These are phyloP conservation scores for Phytophthora aleatoria DNA, from an alignment of 352 stramenopile genomes.

Conservation along the genomic window DNA sequence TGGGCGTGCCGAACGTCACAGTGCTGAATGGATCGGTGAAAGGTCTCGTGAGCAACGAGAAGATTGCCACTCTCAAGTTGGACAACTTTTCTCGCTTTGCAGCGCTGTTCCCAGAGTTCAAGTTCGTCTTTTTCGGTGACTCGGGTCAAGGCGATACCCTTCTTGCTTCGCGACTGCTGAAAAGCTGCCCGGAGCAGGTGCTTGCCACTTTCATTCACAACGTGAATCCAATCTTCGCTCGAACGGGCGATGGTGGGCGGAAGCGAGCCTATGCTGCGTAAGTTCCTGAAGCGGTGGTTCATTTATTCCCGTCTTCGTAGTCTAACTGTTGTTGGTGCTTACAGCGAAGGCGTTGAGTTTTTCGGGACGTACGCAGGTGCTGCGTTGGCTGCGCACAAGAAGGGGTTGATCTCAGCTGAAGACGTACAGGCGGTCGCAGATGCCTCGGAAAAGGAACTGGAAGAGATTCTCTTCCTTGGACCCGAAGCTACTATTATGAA, in stretches of 20 bases:
- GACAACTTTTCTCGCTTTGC: conserved; percentile 84
- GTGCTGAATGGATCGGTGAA: conserved; percentile 82
- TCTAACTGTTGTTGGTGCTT: conserved; percentile 7
- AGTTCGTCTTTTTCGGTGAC: conserved; percentile 88
- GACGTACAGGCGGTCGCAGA: conserved; percentile 55
- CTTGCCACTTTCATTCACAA: conserved; percentile 84
- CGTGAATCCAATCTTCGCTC: conserved; percentile 57
- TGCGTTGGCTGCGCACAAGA: conserved; percentile 57
- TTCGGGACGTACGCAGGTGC: conserved; percentile 77
- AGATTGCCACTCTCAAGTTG: conserved; percentile 83
- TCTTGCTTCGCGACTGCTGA: conserved; percentile 65
- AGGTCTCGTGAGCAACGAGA: conserved; percentile 82
- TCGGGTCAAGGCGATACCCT: conserved; percentile 81
- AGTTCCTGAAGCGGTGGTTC: conserved; percentile 19
- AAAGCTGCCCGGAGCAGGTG: conserved; percentile 61
- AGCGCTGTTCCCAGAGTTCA: conserved; percentile 82
- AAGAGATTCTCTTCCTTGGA: conserved; percentile 53
- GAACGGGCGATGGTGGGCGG: conserved; percentile 63
- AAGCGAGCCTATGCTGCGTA: conserved; percentile 71
- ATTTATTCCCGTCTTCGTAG: background rate
- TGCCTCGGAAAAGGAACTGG: conserved; percentile 51
- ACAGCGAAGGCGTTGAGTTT: conserved; percentile 74
- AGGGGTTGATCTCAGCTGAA: conserved; percentile 55
- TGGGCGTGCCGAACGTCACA: conserved; percentile 75
- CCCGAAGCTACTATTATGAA: conserved; percentile 44